Conservation (phyloP, 1,139 yeast genomes). For the Blastobotrys persicus region DNA sequence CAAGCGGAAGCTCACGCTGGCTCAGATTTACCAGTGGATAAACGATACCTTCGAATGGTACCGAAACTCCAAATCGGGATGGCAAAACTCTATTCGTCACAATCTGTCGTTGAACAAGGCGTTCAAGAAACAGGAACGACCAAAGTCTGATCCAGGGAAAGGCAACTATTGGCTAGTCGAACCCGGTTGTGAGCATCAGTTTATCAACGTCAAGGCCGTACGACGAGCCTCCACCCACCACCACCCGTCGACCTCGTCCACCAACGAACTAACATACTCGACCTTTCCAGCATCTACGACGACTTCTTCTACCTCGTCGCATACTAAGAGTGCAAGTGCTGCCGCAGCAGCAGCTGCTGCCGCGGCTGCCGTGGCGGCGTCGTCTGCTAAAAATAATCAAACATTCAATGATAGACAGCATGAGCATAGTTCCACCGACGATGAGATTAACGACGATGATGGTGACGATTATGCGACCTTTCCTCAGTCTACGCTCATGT, state of each 20-base stretch:
- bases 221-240: constrained; percentile 9
- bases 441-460: constrained; percentile 27
- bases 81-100: constrained; percentile 92
- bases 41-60: constrained; percentile 83
- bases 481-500: too few relatives aligned
- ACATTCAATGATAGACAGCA: neutral
- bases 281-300: constrained; percentile 5
- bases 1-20: constrained; percentile 72
- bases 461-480: constrained; percentile 21
- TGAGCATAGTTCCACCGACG: constrained; percentile 22
- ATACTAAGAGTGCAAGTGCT: neutral
- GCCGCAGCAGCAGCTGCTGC: constrained; percentile 6
- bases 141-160: constrained; percentile 80
- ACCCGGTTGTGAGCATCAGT: constrained; percentile 76
- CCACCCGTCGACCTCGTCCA: neutral
- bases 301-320: neutral
- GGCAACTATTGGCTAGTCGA: constrained; percentile 97
- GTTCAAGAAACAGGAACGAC: constrained; percentile 84
- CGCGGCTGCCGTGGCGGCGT: neutral
- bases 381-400: neutral
- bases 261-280: neutral
- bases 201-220: constrained; percentile 50
- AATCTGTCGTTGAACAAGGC: constrained; percentile 83
- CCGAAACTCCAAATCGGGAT: constrained; percentile 82
- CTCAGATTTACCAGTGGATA: constrained; percentile 93